Base-by-base conservation (phyloP, 345 rosid genomes). In the Aegle marmelos region DNA sequence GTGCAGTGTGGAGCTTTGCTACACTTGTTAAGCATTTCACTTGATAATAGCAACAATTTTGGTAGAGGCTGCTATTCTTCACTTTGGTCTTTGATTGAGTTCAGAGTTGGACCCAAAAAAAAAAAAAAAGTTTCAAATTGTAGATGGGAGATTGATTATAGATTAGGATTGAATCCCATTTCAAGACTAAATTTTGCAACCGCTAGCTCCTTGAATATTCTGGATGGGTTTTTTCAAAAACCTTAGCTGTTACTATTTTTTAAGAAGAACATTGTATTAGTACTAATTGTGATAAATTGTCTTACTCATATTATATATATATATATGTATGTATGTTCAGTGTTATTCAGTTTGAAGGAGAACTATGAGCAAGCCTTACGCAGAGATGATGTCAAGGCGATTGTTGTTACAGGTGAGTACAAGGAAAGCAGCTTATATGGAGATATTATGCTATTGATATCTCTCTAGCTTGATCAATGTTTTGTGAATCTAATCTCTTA, bases 381-480 rank as follows among this genome's bases (percentile, higher is more conserved):
- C 66, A 90, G 98, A 87, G 85, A 90, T 79, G 98, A 97, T 88
- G 98, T 97, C 67, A 94, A 91, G 86, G 99, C 99, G 41, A 91
- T 97, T 83, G 98, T 97, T 68, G 75, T 97, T 66, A 89, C 98
- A 6, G 99, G 98, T 75, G 36, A 69, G 39, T 22, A 60, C 64
- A 50, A 72, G 76, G 67, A 36, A 31, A 39, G 80, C 48, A 7
- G 14, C 9, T 9, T 65, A 66, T 71, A 31, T 66, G 36, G 54
- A 53, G 59, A 36, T 7, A 4, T 48, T 13, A 1, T 54, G 72
- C 27, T 34, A 2, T 9, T 11, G 0, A 30, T 59, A 66, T 13
- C 5, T 54, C 56, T 41, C 62, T 24, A 58, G 8, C 61, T 63
- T 7, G 59, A 30, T 72, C 59, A 16, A 64, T 19, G 30, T 59